Evolutionary conservation across 2,329 filamentous ascomycete genomes (phyloP), one percentile per base, ranked within the genome.

Genomic region (Arthrobotrys musiformis): DNA sequence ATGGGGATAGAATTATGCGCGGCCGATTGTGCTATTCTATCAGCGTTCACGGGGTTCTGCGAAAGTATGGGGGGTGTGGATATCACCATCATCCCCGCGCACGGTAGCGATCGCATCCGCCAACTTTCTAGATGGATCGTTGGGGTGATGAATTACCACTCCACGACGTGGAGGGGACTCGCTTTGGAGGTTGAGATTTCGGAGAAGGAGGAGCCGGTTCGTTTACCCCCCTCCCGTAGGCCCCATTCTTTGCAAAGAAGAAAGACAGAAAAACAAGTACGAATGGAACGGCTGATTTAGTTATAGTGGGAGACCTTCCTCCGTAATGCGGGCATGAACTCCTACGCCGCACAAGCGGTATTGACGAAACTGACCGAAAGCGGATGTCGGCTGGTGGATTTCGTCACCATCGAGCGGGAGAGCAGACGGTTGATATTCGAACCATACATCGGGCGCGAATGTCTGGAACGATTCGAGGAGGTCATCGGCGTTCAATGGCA

Each of bases 241-340:
- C 30, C 30, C 30, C 30, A 5, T 11, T 35, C 11, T 11, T 35
- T 6, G 11, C 30, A 35, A 35, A 35, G 5, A 11, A n/a, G n/a
- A n/a, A n/a, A n/a, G n/a, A n/a, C n/a, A n/a, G n/a, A n/a, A n/a
- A n/a, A n/a, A n/a, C n/a, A n/a, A n/a, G n/a, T n/a, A n/a, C n/a
- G n/a, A n/a, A n/a, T n/a, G n/a, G n/a, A n/a, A n/a, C n/a, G n/a
- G n/a, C n/a, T n/a, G n/a, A n/a, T n/a, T n/a, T n/a, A n/a, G n/a
- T 5, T 42, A 19, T 19, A 78, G 74, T 78, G 74, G 74, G 74
- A 78, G 37, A 52, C n/a, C 1, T 78, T 73, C 33, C 74, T 78
- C 15, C 68, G 74, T 4, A 40, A 68, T n/a, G 28, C 62, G 19
- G 74, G 74, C 9, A 66, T 78, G 46, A 78, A 78, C 19, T 73